Evolutionary conservation across 139 green algal species (phyloP).

Genomic region (Diplosphaera chodatii): DNA sequence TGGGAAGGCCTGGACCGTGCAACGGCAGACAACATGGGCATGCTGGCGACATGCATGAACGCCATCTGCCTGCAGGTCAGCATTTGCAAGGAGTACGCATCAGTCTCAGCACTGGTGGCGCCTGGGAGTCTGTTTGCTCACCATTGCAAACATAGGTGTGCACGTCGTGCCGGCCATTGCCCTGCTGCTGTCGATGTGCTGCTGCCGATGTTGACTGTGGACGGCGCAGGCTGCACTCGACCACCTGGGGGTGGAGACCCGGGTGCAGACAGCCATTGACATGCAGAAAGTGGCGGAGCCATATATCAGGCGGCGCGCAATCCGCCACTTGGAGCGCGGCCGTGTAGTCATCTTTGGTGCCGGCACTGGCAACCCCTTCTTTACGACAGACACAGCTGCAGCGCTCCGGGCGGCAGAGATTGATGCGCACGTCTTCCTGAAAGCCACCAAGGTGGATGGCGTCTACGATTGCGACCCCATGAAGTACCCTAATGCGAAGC

Average conservation of each 20-base stretch:
- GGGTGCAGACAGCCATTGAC: slow-evolving; percentile 91
- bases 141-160: too few relatives aligned
- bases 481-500: slow-evolving; percentile 59
- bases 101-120: too few relatives aligned
- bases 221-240: slow-evolving; percentile 70
- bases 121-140: too few relatives aligned
- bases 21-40: slow-evolving; percentile 88
- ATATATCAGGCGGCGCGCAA: slow-evolving; percentile 90
- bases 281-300: slow-evolving; percentile 95
- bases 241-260: slow-evolving; percentile 52
- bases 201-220: too few relatives aligned
- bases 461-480: slow-evolving; percentile 89
- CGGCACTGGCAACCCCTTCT: slow-evolving; percentile 96
- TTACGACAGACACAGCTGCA: slow-evolving; percentile 96
- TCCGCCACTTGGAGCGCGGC: slow-evolving; percentile 89
- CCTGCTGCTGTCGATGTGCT: too few relatives aligned
- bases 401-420: slow-evolving; percentile 94
- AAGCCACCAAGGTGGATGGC: slow-evolving; percentile 97
- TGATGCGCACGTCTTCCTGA: slow-evolving; percentile 83
- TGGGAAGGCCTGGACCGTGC: slow-evolving; percentile 85
- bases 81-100: too few relatives aligned
- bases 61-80: slow-evolving; percentile 79
- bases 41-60: slow-evolving; percentile 99
- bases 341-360: slow-evolving; percentile 96
- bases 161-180: too few relatives aligned